Conservation (phyloP, 1,139 yeast genomes). For the Saccharomyces hybrid region DNA sequence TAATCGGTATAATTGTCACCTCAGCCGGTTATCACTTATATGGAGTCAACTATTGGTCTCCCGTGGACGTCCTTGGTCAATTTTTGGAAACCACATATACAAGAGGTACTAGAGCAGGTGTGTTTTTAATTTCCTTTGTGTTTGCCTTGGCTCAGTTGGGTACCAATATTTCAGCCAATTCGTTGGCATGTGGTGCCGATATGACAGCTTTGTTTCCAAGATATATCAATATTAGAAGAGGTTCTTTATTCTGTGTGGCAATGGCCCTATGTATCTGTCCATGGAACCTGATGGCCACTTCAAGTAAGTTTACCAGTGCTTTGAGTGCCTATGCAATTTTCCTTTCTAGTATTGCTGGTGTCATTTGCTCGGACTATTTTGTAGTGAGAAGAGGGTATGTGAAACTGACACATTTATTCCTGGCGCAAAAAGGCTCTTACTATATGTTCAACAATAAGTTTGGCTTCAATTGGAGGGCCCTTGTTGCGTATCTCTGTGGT, state of each 20-base stretch:
- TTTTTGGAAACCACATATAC: constrained; percentile 54
- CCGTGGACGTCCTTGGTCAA: constrained; percentile 62
- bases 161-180: constrained; percentile 81
- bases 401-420: constrained; percentile 56
- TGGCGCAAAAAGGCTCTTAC: constrained; percentile 36
- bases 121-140: constrained; percentile 65
- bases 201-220: constrained; percentile 76
- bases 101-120: constrained; percentile 77
- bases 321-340: constrained; percentile 80
- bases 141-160: constrained; percentile 83
- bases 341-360: constrained; percentile 81
- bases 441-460: constrained; percentile 50
- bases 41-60: constrained; percentile 74
- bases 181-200: constrained; percentile 85
- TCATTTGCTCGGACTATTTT: constrained; percentile 68
- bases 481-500: constrained; percentile 62
- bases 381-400: constrained; percentile 66
- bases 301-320: constrained; percentile 75
- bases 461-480: constrained; percentile 80
- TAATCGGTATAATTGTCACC: constrained; percentile 79
- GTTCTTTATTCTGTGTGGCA: constrained; percentile 70
- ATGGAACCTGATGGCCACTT: constrained; percentile 72
- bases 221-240: constrained; percentile 74
- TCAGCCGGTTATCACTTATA: constrained; percentile 67
- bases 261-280: constrained; percentile 76